Evolutionary conservation across 179 eudicot species (phyloP).

Genomic region (Drosera spatulata): DNA sequence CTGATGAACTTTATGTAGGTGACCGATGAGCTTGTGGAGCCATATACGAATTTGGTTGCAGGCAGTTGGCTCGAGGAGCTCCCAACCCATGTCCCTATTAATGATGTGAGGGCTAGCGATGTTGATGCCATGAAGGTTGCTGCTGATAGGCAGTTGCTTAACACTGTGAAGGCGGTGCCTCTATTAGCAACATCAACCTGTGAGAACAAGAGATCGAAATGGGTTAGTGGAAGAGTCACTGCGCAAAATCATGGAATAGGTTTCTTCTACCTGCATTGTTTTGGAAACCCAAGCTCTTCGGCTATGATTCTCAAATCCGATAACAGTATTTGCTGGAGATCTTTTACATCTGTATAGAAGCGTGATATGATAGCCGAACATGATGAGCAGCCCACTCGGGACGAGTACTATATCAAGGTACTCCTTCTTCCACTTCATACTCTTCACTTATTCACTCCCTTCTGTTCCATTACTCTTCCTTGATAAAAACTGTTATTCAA

Average conservation of each 20-base stretch:
- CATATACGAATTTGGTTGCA: slow-evolving; percentile 34
- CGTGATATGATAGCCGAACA: slow-evolving; percentile 38
- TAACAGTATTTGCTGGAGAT: slow-evolving; percentile 23
- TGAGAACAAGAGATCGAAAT: neutral
- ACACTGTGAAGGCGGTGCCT: slow-evolving; percentile 26
- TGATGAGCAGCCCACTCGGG: slow-evolving; percentile 35
- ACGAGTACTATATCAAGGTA: slow-evolving; percentile 49
- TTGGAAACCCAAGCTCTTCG: slow-evolving; percentile 42
- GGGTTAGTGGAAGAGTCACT: neutral
- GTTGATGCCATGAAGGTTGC: slow-evolving; percentile 36
- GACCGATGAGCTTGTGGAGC: slow-evolving; percentile 28
- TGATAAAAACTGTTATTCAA: no score
- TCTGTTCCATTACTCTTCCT: neutral
- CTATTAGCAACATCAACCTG: slow-evolving; percentile 21
- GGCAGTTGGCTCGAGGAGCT: slow-evolving; percentile 25
- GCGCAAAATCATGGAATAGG: neutral
- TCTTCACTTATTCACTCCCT: neutral
- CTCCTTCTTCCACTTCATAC: slow-evolving; percentile 29
- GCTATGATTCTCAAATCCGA: slow-evolving; percentile 52
- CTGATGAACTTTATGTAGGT: slow-evolving; percentile 33
- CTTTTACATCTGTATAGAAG: slow-evolving; percentile 32
- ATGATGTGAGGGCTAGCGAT: slow-evolving; percentile 31
- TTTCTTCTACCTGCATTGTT: slow-evolving; percentile 20
- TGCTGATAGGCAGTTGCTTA: slow-evolving; percentile 31
- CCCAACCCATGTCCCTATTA: slow-evolving; percentile 49